Conservation (phyloP, 1,284 basidiomycete genomes). For the Boletellus sp. region DNA sequence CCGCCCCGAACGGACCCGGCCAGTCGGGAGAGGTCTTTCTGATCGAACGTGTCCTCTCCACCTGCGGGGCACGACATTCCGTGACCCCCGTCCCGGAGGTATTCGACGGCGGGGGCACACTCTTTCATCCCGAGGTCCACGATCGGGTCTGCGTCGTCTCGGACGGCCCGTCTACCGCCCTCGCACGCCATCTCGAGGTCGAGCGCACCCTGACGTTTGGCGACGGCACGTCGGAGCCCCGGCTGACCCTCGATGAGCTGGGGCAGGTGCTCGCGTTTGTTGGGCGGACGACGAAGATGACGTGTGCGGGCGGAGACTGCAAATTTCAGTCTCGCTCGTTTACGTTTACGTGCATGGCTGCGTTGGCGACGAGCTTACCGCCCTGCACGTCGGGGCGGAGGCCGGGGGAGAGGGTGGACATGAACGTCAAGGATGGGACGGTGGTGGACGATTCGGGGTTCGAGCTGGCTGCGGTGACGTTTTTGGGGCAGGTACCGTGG, state of each 20-base stretch:
- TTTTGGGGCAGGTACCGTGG: not conserved
- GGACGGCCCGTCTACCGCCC: not conserved
- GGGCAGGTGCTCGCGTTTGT: conserved; percentile 12
- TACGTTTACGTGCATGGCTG: conserved; percentile 16
- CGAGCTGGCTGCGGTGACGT: not conserved
- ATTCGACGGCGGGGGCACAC: not conserved
- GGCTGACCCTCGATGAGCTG: conserved; percentile 9
- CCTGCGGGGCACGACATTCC: conserved; percentile 8
- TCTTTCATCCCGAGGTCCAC: conserved; percentile 11
- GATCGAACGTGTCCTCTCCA: conserved; percentile 16
- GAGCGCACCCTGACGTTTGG: conserved; percentile 13
- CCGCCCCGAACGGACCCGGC: not conserved
- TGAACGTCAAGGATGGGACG: not conserved
- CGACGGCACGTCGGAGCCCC: not conserved
- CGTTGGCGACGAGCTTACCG: conserved; percentile 9
- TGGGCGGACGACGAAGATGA: conserved; percentile 1
- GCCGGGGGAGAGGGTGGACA: not conserved
- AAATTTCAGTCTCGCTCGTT: conserved; percentile 15
- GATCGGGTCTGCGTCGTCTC: conserved; percentile 10
- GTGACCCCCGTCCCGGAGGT: conserved; percentile 9
- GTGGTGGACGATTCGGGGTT: not conserved
- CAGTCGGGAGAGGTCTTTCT: conserved; percentile 3
- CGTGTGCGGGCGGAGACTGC: conserved; percentile 10
- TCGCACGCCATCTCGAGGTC: conserved; percentile 5
- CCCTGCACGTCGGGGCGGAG: not conserved